These are phyloP conservation scores for Leptographium radiaticola DNA, from an alignment of 2,329 filamentous ascomycete species.

Conservation along the genomic window DNA sequence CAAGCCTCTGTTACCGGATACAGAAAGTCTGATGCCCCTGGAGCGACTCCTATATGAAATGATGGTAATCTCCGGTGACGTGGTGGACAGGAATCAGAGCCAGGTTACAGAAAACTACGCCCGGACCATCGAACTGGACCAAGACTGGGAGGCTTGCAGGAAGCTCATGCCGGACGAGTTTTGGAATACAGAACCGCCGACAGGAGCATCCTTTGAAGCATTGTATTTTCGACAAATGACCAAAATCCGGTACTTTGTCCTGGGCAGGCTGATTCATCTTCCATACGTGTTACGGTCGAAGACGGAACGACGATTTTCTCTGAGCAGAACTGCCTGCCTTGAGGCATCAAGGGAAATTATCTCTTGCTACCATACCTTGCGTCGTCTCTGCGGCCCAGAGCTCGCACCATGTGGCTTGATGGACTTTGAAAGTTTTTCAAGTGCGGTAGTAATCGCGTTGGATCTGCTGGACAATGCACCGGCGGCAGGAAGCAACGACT, in stretches of 20 bases:
- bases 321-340: neutral
- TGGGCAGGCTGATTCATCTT: constrained; percentile 3
- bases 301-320: neutral
- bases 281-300: constrained; percentile 4
- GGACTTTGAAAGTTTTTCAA: neutral
- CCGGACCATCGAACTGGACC: constrained; percentile 25
- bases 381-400: neutral
- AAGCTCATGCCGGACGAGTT: constrained; percentile 3
- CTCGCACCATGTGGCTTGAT: neutral
- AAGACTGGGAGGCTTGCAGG: constrained; percentile 20
- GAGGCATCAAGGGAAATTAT: neutral
- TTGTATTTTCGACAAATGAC: constrained; percentile 2
- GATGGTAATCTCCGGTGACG: neutral
- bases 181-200: constrained; percentile 1
- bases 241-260: constrained; percentile 4
- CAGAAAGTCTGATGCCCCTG: neutral
- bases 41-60: constrained; percentile 12
- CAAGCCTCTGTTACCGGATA: constrained; percentile 16
- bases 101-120: constrained; percentile 16
- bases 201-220: neutral
- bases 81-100: constrained; percentile 4
- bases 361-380: neutral
- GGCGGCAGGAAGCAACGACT: neutral
- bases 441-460: neutral
- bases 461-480: neutral